Evolutionary conservation across 1,139 yeast species (phyloP).

Genomic region (Candida tetrigidarum): DNA sequence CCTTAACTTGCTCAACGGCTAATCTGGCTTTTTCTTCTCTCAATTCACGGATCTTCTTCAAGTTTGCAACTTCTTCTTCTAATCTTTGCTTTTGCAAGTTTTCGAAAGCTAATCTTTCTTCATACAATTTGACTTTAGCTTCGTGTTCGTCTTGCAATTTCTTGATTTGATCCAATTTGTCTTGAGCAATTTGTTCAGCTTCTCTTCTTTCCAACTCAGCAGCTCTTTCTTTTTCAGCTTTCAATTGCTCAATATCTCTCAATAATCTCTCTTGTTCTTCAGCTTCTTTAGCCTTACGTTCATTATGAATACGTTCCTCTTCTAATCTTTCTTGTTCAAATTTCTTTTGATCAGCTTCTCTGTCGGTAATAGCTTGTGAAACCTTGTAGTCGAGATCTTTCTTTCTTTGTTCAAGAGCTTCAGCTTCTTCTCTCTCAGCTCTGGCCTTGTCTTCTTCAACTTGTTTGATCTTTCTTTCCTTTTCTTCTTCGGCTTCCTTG

Average conservation of each 20-base stretch:
- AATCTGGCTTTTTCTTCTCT: conserved; percentile 43
- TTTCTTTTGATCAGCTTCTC: conserved; percentile 33
- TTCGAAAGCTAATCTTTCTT: conserved; percentile 38
- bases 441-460: conserved; percentile 9
- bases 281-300: conserved; percentile 31
- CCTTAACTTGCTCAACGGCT: conserved; percentile 29
- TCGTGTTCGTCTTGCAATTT: conserved; percentile 39
- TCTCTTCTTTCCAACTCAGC: conserved; percentile 32
- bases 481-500: conserved; percentile 24
- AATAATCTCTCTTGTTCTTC: conserved; percentile 29
- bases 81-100: conserved; percentile 40
- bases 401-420: conserved; percentile 19
- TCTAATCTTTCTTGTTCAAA: conserved; percentile 30
- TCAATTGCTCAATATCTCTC: conserved; percentile 37
- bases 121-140: conserved; percentile 32
- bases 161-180: conserved; percentile 38
- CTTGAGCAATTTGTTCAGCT: conserved; percentile 38
- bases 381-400: conserved; percentile 34
- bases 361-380: conserved; percentile 26
- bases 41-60: conserved; percentile 41
- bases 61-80: conserved; percentile 42
- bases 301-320: conserved; percentile 29
- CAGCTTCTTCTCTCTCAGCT: conserved; percentile 23
- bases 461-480: conserved; percentile 14
- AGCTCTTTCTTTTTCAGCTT: conserved; percentile 25